phyloP scores from a whole-genome alignment of 2,329 filamentous ascomycete species.

The Cryphonectria japonica region DNA sequence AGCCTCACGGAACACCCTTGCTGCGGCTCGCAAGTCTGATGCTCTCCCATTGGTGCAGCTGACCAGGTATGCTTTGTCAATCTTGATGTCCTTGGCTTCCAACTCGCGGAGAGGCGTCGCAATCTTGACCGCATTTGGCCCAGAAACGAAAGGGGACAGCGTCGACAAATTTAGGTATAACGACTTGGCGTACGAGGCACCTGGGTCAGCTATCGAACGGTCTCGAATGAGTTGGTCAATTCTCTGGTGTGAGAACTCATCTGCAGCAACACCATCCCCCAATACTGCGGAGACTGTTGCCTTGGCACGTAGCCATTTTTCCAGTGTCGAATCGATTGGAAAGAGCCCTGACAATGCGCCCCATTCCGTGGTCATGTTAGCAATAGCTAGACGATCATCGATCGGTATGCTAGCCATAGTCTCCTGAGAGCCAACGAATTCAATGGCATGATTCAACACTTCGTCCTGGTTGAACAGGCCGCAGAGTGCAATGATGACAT shows the following conservation, averaged over 20 bases:
- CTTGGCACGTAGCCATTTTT: conserved; percentile 73
- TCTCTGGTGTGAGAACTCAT: conserved; percentile 71
- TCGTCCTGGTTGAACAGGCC: conserved; percentile 85
- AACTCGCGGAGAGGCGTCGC: conserved; percentile 77
- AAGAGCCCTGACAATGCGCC: conserved; percentile 43
- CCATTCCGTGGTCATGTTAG: conserved; percentile 85
- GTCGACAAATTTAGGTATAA: conserved; percentile 83
- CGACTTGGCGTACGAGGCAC: conserved; percentile 80
- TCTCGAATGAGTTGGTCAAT: conserved; percentile 75
- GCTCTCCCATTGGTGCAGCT: conserved; percentile 89
- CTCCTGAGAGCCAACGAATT: conserved; percentile 80
- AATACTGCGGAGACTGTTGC: conserved; percentile 69
- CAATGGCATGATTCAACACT: conserved; percentile 87
- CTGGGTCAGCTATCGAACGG: conserved; percentile 71
- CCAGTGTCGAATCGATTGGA: conserved; percentile 38
- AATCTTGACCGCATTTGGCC: conserved; percentile 90
- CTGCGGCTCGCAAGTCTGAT: conserved; percentile 81
- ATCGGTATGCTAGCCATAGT: conserved; percentile 74
- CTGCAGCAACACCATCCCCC: conserved; percentile 55
- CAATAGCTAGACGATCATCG: conserved; percentile 73
- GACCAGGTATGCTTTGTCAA: conserved; percentile 95
- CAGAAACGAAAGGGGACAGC: conserved; percentile 80
- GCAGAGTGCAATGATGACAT: conserved; percentile 88
- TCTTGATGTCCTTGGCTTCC: conserved; percentile 70
- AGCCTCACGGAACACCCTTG: conserved; percentile 82